Evolutionary conservation across 441 rosid species (phyloP).

Genomic region (Viola pubescens): DNA sequence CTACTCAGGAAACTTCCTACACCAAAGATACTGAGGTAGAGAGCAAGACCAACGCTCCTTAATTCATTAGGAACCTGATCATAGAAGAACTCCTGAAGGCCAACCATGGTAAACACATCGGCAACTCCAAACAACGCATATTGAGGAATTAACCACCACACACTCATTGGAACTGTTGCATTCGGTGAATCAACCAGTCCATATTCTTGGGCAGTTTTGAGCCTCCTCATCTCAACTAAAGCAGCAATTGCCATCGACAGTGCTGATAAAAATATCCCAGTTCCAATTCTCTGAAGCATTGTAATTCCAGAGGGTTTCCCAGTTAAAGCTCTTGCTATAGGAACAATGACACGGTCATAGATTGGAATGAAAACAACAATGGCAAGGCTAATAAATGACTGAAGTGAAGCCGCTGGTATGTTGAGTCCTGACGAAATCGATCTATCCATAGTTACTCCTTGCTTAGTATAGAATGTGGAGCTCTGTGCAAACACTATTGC

Average conservation of each 20-base stretch:
- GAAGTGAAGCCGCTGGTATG: constrained; percentile 53
- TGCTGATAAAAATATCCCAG: constrained; percentile 33
- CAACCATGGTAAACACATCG: constrained; percentile 39
- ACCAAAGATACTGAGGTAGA: constrained; percentile 47
- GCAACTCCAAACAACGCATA: constrained; percentile 36
- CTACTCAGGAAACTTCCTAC: constrained; percentile 51
- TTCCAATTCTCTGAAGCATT: constrained; percentile 51
- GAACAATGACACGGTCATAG: constrained; percentile 44
- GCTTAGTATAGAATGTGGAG: constrained; percentile 56
- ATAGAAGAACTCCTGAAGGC: constrained; percentile 61
- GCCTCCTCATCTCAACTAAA: constrained; percentile 39
- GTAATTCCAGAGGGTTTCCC: constrained; percentile 43
- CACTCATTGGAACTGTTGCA: constrained; percentile 40
- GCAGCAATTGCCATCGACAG: constrained; percentile 38
- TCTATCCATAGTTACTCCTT: constrained; percentile 57
- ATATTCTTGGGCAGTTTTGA: constrained; percentile 32
- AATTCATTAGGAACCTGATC: constrained; percentile 48
- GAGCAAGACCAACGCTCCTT: constrained; percentile 45
- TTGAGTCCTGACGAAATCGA: constrained; percentile 24
- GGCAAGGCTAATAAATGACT: constrained; percentile 35
- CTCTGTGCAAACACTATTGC: constrained; percentile 32
- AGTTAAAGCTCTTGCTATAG: constrained; percentile 29
- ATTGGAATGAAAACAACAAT: constrained; percentile 36
- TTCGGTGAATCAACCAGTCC: constrained; percentile 37
- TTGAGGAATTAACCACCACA: constrained; percentile 61